Percentiles rank a stretch among this genome's conserved stretches.
phyloP scores from a whole-genome alignment of 1,284 basidiomycete genomes.

The Microbotryum lychnidis-dioicae region DNA sequence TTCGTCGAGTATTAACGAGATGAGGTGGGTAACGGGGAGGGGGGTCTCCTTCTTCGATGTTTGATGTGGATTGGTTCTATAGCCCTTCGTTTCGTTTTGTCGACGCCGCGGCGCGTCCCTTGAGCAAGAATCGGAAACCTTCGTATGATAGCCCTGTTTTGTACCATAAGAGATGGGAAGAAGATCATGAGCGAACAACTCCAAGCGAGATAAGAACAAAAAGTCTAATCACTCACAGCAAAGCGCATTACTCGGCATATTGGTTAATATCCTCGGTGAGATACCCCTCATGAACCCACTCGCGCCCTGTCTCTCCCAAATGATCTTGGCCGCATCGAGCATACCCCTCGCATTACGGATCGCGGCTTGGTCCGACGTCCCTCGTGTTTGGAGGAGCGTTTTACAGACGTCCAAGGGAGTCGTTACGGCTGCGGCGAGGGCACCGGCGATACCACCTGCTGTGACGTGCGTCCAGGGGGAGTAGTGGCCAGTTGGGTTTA shows the following conservation, averaged over 20 bases:
- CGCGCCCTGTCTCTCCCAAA: slow-evolving; percentile 74
- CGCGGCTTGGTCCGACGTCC: slow-evolving; percentile 67
- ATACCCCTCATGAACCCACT: slow-evolving; percentile 82
- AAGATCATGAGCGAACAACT: neutral
- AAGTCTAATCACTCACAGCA: slow-evolving; percentile 55
- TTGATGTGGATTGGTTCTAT: neutral
- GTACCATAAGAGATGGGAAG: neutral
- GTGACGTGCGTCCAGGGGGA: slow-evolving; percentile 84
- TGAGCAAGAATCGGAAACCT: slow-evolving; percentile 32
- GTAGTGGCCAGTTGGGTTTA: slow-evolving; percentile 81
- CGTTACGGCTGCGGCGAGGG: slow-evolving; percentile 87
- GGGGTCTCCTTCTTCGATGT: neutral
- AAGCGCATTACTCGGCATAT: slow-evolving; percentile 93
- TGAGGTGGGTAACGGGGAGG: too few species aligned
- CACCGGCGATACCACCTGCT: slow-evolving; percentile 86
- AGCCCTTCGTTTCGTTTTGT: too few species aligned
- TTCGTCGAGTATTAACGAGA: too few species aligned
- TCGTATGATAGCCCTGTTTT: slow-evolving; percentile 34
- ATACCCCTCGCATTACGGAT: slow-evolving; percentile 80
- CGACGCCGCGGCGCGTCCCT: slow-evolving; percentile 8
- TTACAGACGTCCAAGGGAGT: slow-evolving; percentile 99
- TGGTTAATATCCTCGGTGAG: slow-evolving; percentile 83
- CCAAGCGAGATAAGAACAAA: neutral
- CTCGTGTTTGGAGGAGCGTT: slow-evolving; percentile 89
- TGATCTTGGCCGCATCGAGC: slow-evolving; percentile 79